Evolutionary conservation across 2,329 filamentous ascomycete genomes (phyloP).

Genomic region (Rugonectria rugulosa): DNA sequence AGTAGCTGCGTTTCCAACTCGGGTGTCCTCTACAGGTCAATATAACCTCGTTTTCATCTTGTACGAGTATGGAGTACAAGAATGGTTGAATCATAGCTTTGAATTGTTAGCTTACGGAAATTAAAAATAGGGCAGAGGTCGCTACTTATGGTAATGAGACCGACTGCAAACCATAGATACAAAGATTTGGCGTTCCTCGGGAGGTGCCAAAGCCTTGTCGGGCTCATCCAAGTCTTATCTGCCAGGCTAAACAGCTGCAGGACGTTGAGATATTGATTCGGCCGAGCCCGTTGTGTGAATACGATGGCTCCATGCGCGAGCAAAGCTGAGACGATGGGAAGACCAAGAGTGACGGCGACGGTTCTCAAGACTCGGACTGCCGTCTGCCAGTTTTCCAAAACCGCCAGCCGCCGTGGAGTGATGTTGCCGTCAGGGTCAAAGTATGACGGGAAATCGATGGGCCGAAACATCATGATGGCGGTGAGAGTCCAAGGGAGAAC

Average conservation of each 20-base stretch:
- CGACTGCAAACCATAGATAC: conserved; percentile 11
- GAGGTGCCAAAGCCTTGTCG: background rate
- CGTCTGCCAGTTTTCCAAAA: background rate
- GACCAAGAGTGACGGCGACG: conserved; percentile 3
- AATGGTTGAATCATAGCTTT: conserved; percentile 19
- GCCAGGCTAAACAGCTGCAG: conserved; percentile 20
- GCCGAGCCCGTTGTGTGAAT: conserved; percentile 18
- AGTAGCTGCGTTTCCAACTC: background rate
- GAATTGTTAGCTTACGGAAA: conserved; percentile 1
- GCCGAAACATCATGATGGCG: conserved; percentile 24
- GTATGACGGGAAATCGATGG: conserved; percentile 15
- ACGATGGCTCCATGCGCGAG: conserved; percentile 24
- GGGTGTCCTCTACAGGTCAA: conserved; percentile 11
- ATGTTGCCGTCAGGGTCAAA: conserved; percentile 12
- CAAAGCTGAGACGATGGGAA: conserved; percentile 24
- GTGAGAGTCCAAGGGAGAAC: conserved; percentile 20
- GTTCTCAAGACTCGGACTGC: background rate
- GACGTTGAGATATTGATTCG: conserved; percentile 9
- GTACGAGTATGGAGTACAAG: conserved; percentile 8
- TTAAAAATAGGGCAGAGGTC: background rate
- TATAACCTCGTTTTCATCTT: conserved; percentile 8
- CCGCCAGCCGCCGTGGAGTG: background rate
- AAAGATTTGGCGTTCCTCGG: background rate
- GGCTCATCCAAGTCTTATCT: conserved; percentile 17
- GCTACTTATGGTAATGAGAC: conserved; percentile 24